These are phyloP conservation scores for Aspergillus proliferans DNA, from an alignment of 2,329 filamentous ascomycete species.

Conservation along the genomic window DNA sequence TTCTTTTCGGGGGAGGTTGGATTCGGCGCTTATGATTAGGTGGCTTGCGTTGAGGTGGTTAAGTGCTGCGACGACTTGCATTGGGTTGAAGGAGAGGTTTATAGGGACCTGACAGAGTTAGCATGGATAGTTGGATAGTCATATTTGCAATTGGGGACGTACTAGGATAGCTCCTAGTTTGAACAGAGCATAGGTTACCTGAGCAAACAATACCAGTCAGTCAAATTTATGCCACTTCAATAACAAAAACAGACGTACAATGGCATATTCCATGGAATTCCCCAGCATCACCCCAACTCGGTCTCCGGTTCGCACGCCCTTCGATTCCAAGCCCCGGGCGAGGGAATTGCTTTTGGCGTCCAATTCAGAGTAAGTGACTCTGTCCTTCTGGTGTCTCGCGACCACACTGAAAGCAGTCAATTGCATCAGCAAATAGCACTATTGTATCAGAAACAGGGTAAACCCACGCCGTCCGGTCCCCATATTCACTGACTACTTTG, in stretches of 20 bases:
- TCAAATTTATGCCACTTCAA: background rate
- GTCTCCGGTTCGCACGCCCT: conserved; percentile 74
- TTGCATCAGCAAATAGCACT: background rate
- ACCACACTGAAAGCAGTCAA: conserved; percentile 42
- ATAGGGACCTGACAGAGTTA: conserved; percentile 62
- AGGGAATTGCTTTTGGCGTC: conserved; percentile 71
- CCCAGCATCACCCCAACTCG: conserved; percentile 81
- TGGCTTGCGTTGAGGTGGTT: conserved; percentile 66
- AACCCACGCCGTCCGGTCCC: conserved; percentile 48
- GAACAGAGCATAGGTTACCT: conserved; percentile 75
- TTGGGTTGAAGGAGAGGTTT: conserved; percentile 79
- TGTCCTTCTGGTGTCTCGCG: conserved; percentile 55
- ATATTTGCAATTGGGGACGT: conserved; percentile 11
- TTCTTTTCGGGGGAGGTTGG: conserved; percentile 65
- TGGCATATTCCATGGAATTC: conserved; percentile 77
- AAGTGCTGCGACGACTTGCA: conserved; percentile 72
- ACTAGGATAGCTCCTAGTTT: conserved; percentile 89
- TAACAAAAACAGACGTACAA: conserved; percentile 42
- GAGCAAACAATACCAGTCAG: conserved; percentile 7
- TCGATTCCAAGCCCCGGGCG: conserved; percentile 60
- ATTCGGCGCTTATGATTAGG: conserved; percentile 79
- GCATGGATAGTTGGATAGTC: background rate
- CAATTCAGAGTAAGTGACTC: conserved; percentile 67
- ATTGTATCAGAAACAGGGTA: background rate
- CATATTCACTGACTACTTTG: conserved; percentile 37